Evolutionary conservation across 2,329 filamentous ascomycete species (phyloP).

Genomic region (Diplodia corticola): DNA sequence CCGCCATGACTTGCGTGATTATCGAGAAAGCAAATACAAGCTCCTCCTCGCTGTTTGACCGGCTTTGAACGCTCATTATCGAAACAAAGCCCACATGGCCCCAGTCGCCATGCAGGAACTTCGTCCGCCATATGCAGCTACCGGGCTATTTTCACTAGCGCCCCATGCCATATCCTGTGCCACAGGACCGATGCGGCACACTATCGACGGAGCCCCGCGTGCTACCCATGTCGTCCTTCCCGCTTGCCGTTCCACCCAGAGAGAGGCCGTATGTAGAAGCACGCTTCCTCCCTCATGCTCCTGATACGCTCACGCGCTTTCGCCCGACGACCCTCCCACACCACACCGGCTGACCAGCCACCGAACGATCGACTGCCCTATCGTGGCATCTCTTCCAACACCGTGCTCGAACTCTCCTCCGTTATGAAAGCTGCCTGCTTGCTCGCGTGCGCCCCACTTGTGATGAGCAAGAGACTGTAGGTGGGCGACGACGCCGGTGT

Average conservation of each 20-base stretch:
- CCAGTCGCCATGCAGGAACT: background rate
- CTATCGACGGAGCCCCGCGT: background rate
- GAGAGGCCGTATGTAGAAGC: background rate
- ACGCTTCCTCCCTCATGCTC: background rate
- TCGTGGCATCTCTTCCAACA: conserved; percentile 5
- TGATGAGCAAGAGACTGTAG: background rate
- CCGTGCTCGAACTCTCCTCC: background rate
- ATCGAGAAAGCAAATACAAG: background rate
- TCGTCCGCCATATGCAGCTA: background rate
- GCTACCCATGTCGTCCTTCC: background rate
- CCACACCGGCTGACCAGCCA: background rate
- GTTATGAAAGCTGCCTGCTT: background rate
- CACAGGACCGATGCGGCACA: background rate
- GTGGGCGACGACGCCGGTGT: background rate
- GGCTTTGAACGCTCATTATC: background rate
- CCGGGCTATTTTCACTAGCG: background rate
- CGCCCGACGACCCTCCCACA: background rate
- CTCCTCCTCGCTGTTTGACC: background rate
- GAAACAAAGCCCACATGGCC: background rate
- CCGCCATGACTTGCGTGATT: background rate
- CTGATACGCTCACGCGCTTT: conserved; percentile 19
- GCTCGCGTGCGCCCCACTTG: conserved; percentile 4
- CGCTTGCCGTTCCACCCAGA: background rate
- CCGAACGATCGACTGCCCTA: background rate
- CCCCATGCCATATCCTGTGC: background rate